phyloP scores from a whole-genome alignment of 2,329 filamentous ascomycete genomes.

The Aureobasidium sp. region DNA sequence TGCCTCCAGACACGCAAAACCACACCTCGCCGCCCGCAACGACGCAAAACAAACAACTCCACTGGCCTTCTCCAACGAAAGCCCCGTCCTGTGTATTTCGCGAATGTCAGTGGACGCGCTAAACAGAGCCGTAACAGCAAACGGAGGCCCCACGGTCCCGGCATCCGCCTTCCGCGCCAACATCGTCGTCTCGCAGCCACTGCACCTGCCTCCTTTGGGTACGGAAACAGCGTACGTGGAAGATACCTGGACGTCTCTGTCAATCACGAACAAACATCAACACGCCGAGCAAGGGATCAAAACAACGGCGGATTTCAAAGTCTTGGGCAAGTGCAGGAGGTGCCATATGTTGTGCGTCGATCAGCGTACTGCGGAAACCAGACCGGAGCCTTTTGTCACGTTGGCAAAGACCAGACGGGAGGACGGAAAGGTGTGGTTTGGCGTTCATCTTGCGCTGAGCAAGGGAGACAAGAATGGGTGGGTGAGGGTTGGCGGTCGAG shows the following conservation, averaged over 20 bases:
- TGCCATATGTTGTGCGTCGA: constrained; percentile 97
- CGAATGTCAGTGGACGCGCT: constrained; percentile 68
- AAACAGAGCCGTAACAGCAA: constrained; percentile 59
- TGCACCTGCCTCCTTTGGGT: constrained; percentile 32
- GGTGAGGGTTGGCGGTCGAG: constrained; percentile 17
- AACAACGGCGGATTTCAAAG: constrained; percentile 58
- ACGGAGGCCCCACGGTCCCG: constrained; percentile 55
- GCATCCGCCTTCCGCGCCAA: constrained; percentile 82
- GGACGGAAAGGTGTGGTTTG: constrained; percentile 81
- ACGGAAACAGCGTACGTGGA: constrained; percentile 61
- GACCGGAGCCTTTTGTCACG: constrained; percentile 80
- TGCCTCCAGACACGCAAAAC: constrained; percentile 61
- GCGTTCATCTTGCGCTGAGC: constrained; percentile 49
- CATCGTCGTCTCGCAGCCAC: constrained; percentile 58
- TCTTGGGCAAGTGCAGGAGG: constrained; percentile 74
- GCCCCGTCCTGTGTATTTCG: constrained; percentile 79
- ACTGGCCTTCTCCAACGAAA: constrained; percentile 85
- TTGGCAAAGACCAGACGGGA: constrained; percentile 78
- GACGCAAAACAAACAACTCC: constrained; percentile 30
- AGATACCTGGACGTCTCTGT: constrained; percentile 63
- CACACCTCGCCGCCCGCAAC: constrained; percentile 46
- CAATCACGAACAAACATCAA: not conserved
- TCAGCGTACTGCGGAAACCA: constrained; percentile 67
- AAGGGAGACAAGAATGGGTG: constrained; percentile 1
- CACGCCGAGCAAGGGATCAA: not conserved